Base-by-base conservation (phyloP, 2,329 filamentous ascomycete species). In the Colletotrichum costaricense region DNA sequence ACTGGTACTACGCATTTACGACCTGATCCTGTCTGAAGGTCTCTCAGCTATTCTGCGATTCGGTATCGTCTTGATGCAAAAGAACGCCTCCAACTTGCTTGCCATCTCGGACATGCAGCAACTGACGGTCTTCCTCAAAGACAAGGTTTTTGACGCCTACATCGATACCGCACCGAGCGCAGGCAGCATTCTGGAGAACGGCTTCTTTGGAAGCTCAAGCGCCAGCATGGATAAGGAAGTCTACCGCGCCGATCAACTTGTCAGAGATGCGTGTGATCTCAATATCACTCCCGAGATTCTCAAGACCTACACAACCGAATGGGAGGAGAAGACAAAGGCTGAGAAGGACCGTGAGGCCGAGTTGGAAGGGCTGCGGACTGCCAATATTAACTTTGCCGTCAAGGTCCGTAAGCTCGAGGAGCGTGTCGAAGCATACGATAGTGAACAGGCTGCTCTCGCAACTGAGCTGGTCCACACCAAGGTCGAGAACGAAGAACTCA, bases 1-100 rank as follows among this genome's bases (percentile, higher is more conserved):
- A 80, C 91, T 99, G 11, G 97, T 99, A 7, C 92, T 99, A 71
- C 94, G 97, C 38, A 97, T 99, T 63, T 99, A 98, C 83, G 97
- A 99, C 80, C 86, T 99, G 68, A 97, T 99, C 64, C 88, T 99
- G 22, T 97, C 94, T 59, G 96, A 98, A 82, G 97, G 97, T 3
- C 87, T 99, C 19, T 94, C 95, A 66, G 97, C 97, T 0, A 97
- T 99, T 76, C 86, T 99, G 65, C 96, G 96, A 78, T 99, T 99
- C 78, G 96, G 95, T 66, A 93, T 98, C 76, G 95, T 97, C 4
- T 88, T 99, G 64, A 98, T 99, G 95, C 94, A 97, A 79, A 97
- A 97, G 85, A 99, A 99, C 80, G 90, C 93, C 0, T 84, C 92
- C 26, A 88, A 92, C 0, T 85, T 99, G 6, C 88, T 98, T 49